A percentile compares a stretch with the other conserved stretches of the same genome.
Evolutionary conservation across 2,329 filamentous ascomycete genomes (phyloP).

Genomic region (Juglanconis oblonga): DNA sequence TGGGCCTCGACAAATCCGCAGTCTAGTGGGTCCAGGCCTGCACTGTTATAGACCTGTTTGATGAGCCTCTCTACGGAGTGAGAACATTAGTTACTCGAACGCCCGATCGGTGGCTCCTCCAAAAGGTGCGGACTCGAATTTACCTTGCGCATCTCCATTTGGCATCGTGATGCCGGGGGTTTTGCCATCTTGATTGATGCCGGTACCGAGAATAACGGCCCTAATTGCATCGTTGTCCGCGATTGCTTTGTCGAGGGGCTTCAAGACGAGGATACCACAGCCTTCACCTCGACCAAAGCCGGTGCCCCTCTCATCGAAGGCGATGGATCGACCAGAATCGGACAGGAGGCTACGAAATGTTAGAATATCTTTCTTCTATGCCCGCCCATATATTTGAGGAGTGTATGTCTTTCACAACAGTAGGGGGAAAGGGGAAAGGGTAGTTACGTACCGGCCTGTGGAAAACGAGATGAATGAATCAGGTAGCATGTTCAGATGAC

Average conservation of each 20-base stretch:
- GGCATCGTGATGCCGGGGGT: constrained; percentile 57
- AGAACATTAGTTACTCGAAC: not conserved
- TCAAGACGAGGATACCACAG: constrained; percentile 52
- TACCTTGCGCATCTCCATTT: constrained; percentile 45
- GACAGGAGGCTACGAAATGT: constrained; percentile 41
- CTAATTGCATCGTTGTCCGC: constrained; percentile 49
- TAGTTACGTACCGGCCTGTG: constrained; percentile 36
- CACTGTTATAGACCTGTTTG: constrained; percentile 38
- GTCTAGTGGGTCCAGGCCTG: constrained; percentile 36
- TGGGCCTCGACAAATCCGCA: constrained; percentile 43
- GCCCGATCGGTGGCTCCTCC: not conserved
- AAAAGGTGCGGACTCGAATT: not conserved
- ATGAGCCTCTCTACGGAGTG: constrained; percentile 36
- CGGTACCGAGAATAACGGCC: constrained; percentile 48
- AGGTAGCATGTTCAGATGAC: constrained; percentile 45
- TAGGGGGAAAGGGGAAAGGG: constrained; percentile 15
- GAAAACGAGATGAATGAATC: constrained; percentile 36
- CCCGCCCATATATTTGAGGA: not conserved
- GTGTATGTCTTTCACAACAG: not conserved
- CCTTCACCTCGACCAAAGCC: constrained; percentile 64
- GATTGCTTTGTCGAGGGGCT: constrained; percentile 30
- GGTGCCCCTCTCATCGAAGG: constrained; percentile 48
- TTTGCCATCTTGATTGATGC: constrained; percentile 54
- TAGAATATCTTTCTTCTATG: not conserved
- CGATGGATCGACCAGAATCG: constrained; percentile 48